phyloP scores from a whole-genome alignment of 805 yeast species.

The Scheffersomyces spartinae region DNA sequence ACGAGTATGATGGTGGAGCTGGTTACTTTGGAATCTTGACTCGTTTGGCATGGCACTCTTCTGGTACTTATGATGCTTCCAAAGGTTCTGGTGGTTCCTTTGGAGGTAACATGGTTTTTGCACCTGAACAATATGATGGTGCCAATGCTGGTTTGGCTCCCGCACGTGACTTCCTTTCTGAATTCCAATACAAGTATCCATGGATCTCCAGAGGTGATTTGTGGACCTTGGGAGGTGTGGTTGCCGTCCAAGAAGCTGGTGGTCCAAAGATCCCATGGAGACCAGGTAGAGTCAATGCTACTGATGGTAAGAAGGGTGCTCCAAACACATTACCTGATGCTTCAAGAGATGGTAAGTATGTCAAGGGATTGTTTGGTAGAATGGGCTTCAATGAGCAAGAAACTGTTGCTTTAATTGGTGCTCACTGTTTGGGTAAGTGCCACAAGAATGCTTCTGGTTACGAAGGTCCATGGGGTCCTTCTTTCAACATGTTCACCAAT shows the following conservation, averaged over 20 bases:
- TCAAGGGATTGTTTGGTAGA: slow-evolving; percentile 32
- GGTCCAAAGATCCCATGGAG: slow-evolving; percentile 56
- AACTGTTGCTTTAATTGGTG: slow-evolving; percentile 31
- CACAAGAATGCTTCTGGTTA: slow-evolving; percentile 26
- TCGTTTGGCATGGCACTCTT: slow-evolving; percentile 29
- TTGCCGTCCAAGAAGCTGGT: slow-evolving; percentile 48
- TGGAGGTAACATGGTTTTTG: slow-evolving; percentile 25
- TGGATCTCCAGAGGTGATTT: slow-evolving; percentile 56
- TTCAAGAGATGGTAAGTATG: slow-evolving; percentile 30
- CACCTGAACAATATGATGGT: slow-evolving; percentile 20
- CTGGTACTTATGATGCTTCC: slow-evolving; percentile 19
- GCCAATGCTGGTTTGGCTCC: slow-evolving; percentile 33
- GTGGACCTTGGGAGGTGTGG: slow-evolving; percentile 64
- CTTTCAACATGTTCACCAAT: slow-evolving; percentile 28
- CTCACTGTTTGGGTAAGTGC: slow-evolving; percentile 30
- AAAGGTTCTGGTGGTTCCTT: slow-evolving; percentile 23
- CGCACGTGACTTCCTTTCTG: slow-evolving; percentile 46
- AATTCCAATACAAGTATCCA: slow-evolving; percentile 44
- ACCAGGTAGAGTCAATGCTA: slow-evolving; percentile 34
- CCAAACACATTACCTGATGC: slow-evolving; percentile 41
- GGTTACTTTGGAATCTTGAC: slow-evolving; percentile 26
- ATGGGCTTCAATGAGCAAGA: slow-evolving; percentile 34
- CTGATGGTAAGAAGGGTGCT: slow-evolving; percentile 21
- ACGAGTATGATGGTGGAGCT: slow-evolving; percentile 25
- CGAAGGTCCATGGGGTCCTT: slow-evolving; percentile 29